Evolutionary conservation across 352 stramenopile species (phyloP), one percentile per base, ranked within the genome.

Genomic region (Phytophthora ramorum): DNA sequence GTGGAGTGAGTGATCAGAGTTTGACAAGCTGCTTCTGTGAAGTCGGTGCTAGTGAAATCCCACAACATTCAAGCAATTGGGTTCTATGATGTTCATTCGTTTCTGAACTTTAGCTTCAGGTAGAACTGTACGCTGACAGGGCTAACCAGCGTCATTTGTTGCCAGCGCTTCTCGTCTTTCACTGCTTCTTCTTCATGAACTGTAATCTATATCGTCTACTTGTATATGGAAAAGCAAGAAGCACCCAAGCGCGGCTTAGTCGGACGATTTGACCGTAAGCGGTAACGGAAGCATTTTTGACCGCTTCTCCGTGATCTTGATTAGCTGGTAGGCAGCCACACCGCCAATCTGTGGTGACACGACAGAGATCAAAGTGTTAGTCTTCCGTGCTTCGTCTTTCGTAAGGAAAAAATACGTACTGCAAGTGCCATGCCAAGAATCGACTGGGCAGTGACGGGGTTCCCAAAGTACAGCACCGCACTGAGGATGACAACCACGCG

Each of bases 401-500:
- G 12, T 56, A 44, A 26, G 24, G 32, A 24, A 34, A 35, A 43
- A 24, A 2, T 10, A 61, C 75, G 62, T 61, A 88, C 76, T 24
- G 88, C 88, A 24, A 96, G 73, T 26, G 75, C 49, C 88, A 95
- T 96, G 54, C 88, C 88, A 2, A 78, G 30, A 32, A 89, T 65
- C 14, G 88, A 96, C 55, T 93, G 81, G 28, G 63, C 26, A 0
- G 83, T 93, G 30, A 96, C 84, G 0, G 81, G 71, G 52, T 91
- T 96, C 41, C 88, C 88, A 53, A 96, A 96, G 76, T 95, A 96
- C 28, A 93, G 61, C 16, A 96, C 81, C 2, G 88, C 86, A 53
- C 88, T 93, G 30, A 94, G 67, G 62, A 96, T 93, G 62, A 96
- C 88, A 56, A 96, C 88, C 51, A 95, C 83, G 12, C 88, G 88